These are phyloP conservation scores for Auxenochlorella protothecoides DNA, from an alignment of 139 green algal species.

Conservation along the genomic window DNA sequence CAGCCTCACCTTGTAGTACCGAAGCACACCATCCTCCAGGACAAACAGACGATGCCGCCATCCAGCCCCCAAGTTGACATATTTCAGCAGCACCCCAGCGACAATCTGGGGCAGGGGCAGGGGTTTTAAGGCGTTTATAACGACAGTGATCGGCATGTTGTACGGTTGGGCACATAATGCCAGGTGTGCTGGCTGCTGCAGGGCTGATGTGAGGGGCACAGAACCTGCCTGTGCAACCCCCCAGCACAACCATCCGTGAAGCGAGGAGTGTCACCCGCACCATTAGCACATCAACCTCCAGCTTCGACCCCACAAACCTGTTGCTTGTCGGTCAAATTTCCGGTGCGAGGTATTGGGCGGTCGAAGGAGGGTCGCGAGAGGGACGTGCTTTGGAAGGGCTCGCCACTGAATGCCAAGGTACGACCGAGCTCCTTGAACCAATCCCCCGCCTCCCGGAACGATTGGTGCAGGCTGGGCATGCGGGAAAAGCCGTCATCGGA, in stretches of 20 bases:
- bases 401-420: not conserved
- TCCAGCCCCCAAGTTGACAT: slow-evolving; percentile 55
- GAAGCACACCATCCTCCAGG: slow-evolving; percentile 52
- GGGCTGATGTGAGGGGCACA: no score
- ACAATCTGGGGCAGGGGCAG: slow-evolving; percentile 25
- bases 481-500: not conserved
- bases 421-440: slow-evolving; percentile 13
- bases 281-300: not conserved
- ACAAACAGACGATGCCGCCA: slow-evolving; percentile 72
- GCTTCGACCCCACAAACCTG: not conserved
- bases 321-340: not conserved
- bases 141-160: not conserved
- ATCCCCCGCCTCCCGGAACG: slow-evolving; percentile 6
- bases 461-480: not conserved
- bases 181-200: no score
- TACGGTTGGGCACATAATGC: no score
- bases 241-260: not conserved
- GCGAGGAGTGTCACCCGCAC: not conserved
- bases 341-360: not conserved
- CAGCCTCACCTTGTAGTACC: slow-evolving; percentile 58
- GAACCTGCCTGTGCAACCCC: no score
- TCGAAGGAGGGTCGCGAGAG: not conserved
- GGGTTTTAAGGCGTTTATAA: not conserved
- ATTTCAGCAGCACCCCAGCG: slow-evolving; percentile 66
- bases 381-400: no score